Conservation (phyloP, 2,329 filamentous ascomycete genomes). For the Aurifilum marmelostoma region DNA sequence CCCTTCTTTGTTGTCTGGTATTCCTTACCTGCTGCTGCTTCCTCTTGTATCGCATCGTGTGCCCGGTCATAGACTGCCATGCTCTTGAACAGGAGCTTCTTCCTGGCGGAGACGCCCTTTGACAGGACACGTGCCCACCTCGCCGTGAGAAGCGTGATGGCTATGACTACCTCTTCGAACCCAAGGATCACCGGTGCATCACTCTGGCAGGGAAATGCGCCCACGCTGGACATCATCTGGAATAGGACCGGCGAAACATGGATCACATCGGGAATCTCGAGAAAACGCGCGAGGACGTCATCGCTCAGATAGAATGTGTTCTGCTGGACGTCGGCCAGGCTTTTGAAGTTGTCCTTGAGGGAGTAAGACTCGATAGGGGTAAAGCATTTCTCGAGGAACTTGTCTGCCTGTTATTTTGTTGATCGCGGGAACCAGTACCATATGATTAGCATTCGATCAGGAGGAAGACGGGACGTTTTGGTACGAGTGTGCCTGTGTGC, state of each 20-base stretch:
- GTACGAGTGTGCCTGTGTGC: constrained; percentile 28
- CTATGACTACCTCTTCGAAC: constrained; percentile 71
- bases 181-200: constrained; percentile 72
- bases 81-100: constrained; percentile 70
- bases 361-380: constrained; percentile 73
- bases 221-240: constrained; percentile 72
- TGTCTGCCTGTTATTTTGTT: constrained; percentile 54
- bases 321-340: constrained; percentile 67
- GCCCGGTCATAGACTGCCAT: constrained; percentile 70
- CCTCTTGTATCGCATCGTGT: constrained; percentile 32
- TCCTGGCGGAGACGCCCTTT: constrained; percentile 59
- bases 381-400: constrained; percentile 72
- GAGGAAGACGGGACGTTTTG: neutral
- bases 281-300: constrained; percentile 70
- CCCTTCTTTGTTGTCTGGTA: constrained; percentile 25
- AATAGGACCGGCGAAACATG: constrained; percentile 70
- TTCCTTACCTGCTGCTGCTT: constrained; percentile 21
- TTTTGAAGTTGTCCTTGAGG: constrained; percentile 73
- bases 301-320: constrained; percentile 69
- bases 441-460: neutral
- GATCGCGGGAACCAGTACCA: constrained; percentile 14
- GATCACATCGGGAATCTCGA: constrained; percentile 73
- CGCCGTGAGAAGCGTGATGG: constrained; percentile 73
- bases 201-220: constrained; percentile 72
- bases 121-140: constrained; percentile 67